Evolutionary conservation across 805 yeast species (phyloP), one percentile per base, ranked within the genome.

Genomic region (Sugiyamaella qingdaonensis): DNA sequence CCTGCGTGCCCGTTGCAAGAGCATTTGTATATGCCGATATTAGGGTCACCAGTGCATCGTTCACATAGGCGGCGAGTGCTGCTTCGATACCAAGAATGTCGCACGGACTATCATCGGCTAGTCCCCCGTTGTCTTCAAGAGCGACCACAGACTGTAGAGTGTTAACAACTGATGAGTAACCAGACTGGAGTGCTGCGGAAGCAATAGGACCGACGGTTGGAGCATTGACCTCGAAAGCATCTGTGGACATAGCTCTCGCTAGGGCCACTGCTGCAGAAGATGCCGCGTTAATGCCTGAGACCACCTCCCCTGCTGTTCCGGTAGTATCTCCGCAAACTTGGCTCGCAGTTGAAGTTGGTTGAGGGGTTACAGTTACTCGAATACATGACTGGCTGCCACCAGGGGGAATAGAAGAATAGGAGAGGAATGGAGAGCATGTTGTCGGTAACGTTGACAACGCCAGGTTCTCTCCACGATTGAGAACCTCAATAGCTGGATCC

Each of bases 251-350:
- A 24, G 10, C 14, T 13, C 18, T 42, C 11, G 29, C 29, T 16
- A 42, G 11, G 9, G 46, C 18, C 7, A 10, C 18, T 42, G 46
- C 46, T 9, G 31, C 31, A 16, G 46, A 13, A 18, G 32, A 8
- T 14, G 46, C 32, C 9, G 32, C 11, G 18, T 42, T 42, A 16
- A 19, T 42, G 14, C 13, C 27, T 10, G 32, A 42, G 24, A 19
- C 32, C 10, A 42, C 46, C n/a, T 9, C 10, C 9, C 46, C 46
- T 42, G 46, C 46, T 13, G 32, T 42, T 21, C 46, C 46, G 10
- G 46, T 42, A 9, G 46, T n/a, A 16, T 19, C 46, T 10, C 46
- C 46, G 14, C 46, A 42, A 9, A 14, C 18, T 13, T 13, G 32
- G 18, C 29, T 13, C 13, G 31, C 11, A 16, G 33, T 42, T 9